A percentile compares a stretch with the other conserved stretches of the same genome.
Evolutionary conservation across 768 basidiomycete genomes (phyloP).

Genomic region (Tulasnella sp.): DNA sequence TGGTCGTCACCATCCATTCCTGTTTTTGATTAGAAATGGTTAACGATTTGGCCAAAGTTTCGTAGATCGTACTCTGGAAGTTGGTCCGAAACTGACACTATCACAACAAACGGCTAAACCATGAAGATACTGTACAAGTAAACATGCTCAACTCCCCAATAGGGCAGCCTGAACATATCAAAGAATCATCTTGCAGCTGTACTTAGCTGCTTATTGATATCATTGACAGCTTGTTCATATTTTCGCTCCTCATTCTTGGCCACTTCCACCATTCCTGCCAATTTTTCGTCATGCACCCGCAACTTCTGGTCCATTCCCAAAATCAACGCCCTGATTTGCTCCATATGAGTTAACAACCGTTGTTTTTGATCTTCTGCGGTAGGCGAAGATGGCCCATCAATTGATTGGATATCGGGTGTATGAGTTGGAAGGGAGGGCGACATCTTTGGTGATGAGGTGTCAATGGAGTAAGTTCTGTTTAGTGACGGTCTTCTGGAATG

Average conservation of each 20-base stretch:
- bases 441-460: background rate
- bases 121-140: too few relatives aligned
- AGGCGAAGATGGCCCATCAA: background rate
- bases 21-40: too few relatives aligned
- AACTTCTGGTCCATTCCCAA: constrained; percentile 66
- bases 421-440: background rate
- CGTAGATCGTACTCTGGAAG: too few relatives aligned
- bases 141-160: too few relatives aligned
- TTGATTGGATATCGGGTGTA: background rate
- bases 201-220: too few relatives aligned
- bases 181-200: too few relatives aligned
- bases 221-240: too few relatives aligned
- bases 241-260: constrained; percentile 40
- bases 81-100: too few relatives aligned
- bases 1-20: too few relatives aligned
- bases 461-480: background rate
- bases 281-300: constrained; percentile 46
- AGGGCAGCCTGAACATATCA: too few relatives aligned
- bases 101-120: too few relatives aligned
- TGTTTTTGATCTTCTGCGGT: constrained; percentile 20
- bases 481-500: background rate
- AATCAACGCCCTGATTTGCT: constrained; percentile 53
- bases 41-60: too few relatives aligned
- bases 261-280: constrained; percentile 44
- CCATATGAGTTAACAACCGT: constrained; percentile 45